Evolutionary conservation across 2,329 filamentous ascomycete species (phyloP).

Genomic region (Ophiosphaerella narmari): DNA sequence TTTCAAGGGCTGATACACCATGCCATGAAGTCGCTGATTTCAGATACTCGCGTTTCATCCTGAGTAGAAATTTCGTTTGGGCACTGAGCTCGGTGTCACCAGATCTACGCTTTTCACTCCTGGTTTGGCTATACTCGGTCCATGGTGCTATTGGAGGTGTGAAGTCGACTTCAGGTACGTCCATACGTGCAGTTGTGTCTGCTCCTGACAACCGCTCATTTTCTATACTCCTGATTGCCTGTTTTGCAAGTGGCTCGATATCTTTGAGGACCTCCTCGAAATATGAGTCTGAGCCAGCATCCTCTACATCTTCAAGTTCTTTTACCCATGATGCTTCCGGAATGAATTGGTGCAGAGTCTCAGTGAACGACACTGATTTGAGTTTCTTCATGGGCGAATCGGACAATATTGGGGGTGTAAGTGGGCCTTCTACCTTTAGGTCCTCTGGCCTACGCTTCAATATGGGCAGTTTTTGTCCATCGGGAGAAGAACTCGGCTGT

Average conservation of each 20-base stretch:
- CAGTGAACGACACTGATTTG: slow-evolving; percentile 48
- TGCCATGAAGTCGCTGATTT: slow-evolving; percentile 46
- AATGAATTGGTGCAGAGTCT: slow-evolving; percentile 43
- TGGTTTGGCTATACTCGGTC: slow-evolving; percentile 41
- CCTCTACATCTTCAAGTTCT: slow-evolving; percentile 18
- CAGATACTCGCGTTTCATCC: slow-evolving; percentile 41
- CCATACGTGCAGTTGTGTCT: slow-evolving; percentile 54
- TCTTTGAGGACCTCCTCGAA: slow-evolving; percentile 41
- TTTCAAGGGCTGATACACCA: slow-evolving; percentile 46
- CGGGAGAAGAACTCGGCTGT: slow-evolving; percentile 23
- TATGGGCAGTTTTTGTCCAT: slow-evolving; percentile 18
- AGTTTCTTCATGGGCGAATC: slow-evolving; percentile 46
- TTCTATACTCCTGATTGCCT: slow-evolving; percentile 42
- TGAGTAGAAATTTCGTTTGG: slow-evolving; percentile 38
- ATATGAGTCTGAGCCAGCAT: slow-evolving; percentile 13
- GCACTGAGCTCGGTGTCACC: slow-evolving; percentile 32
- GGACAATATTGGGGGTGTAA: slow-evolving; percentile 48
- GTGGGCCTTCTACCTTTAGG: slow-evolving; percentile 53
- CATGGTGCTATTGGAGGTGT: slow-evolving; percentile 53
- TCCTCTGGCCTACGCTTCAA: slow-evolving; percentile 43
- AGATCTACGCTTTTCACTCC: slow-evolving; percentile 2
- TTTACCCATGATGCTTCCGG: slow-evolving; percentile 33
- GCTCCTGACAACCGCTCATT: slow-evolving; percentile 53
- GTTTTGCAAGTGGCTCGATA: slow-evolving; percentile 43
- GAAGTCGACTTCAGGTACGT: slow-evolving; percentile 56